Evolutionary conservation across 192 early-diverging fungal species (phyloP).

Genomic region (Backusella morwellensis): DNA sequence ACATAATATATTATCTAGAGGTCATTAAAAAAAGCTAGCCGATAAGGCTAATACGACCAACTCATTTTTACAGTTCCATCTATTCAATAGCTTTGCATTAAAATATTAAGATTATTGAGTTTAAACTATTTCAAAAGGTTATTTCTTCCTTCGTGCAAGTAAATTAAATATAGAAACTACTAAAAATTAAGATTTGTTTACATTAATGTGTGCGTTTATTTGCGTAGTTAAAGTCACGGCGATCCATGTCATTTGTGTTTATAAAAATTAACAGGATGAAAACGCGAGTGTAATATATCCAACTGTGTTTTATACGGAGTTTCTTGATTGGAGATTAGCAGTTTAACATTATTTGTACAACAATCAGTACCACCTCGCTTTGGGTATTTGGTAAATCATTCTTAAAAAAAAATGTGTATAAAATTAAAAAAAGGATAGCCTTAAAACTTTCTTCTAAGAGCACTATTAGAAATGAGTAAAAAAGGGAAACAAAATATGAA

Average conservation of each 20-base stretch:
- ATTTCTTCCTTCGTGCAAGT: not conserved
- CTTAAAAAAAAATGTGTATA: conserved; percentile 1
- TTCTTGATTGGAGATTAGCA: not conserved
- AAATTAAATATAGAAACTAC: not conserved
- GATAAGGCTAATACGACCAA: not conserved
- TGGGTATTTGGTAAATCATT: not conserved
- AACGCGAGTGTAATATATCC: not conserved
- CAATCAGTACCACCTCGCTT: not conserved
- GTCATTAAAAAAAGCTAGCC: not conserved
- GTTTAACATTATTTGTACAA: not conserved
- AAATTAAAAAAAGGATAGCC: not conserved
- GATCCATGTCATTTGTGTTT: not conserved
- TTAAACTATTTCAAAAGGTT: not conserved
- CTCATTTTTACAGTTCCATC: not conserved
- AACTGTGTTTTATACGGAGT: not conserved
- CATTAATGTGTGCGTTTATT: not conserved
- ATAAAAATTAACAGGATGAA: not conserved
- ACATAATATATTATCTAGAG: not conserved
- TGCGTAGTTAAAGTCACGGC: not conserved
- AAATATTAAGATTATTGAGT: not conserved
- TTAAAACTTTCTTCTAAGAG: not conserved
- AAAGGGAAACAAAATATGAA: not conserved
- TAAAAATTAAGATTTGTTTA: not conserved
- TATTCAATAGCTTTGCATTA: not conserved
- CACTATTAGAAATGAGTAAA: not conserved